phyloP scores from a whole-genome alignment of 78 protist genomes.

The Diacronema lutheri region DNA sequence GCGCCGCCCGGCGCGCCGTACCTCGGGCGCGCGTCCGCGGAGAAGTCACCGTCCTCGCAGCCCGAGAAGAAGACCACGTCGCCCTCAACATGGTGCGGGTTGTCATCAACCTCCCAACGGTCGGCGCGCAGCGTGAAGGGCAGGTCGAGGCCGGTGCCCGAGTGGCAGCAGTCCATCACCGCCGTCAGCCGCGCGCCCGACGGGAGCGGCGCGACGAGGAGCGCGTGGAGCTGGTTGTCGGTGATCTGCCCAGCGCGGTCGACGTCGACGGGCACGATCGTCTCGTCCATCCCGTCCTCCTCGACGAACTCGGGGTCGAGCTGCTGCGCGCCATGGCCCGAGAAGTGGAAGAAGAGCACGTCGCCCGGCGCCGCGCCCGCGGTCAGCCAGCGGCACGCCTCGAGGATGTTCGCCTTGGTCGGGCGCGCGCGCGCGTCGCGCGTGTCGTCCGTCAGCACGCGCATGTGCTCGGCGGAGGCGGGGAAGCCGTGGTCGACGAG shows the following conservation, averaged over 20 bases:
- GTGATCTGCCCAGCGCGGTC: constrained; percentile 5
- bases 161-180: constrained; percentile 56
- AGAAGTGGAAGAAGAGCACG: constrained; percentile 6
- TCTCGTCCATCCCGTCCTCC: constrained; percentile 50
- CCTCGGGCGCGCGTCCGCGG: too few relatives aligned
- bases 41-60: too few relatives aligned
- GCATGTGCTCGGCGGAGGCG: neutral
- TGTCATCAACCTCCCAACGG: too few relatives aligned
- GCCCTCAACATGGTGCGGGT: too few relatives aligned
- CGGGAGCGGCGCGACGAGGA: constrained; percentile 31
- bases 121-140: constrained; percentile 17
- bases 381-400: neutral
- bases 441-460: neutral
- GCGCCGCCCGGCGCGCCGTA: too few relatives aligned
- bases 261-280: constrained; percentile 36
- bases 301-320: constrained; percentile 7
- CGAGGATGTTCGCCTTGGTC: neutral
- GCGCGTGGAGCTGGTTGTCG: constrained; percentile 18
- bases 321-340: constrained; percentile 38
- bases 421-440: neutral
- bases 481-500: neutral
- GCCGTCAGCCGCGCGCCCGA: constrained; percentile 20
- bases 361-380: neutral
- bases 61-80: too few relatives aligned
- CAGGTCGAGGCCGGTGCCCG: constrained; percentile 35